Percentiles rank a stretch among this genome's conserved stretches.
Conservation (phyloP, 2,329 filamentous ascomycete genomes). For the Sclerotinia subarctica region DNA sequence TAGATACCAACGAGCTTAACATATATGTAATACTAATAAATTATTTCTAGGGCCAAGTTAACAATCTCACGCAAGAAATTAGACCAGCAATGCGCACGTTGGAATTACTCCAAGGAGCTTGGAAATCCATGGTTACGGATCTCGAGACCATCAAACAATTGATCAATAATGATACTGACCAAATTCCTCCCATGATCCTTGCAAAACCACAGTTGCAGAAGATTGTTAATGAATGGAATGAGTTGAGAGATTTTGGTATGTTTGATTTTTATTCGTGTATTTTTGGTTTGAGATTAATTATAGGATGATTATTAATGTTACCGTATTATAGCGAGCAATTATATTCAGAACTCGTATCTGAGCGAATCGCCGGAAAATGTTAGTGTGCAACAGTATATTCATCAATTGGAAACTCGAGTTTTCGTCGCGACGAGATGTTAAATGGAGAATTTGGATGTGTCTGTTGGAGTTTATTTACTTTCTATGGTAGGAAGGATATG, state of each 20-base stretch:
- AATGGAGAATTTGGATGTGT: neutral
- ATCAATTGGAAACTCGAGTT: neutral
- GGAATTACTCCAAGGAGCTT: neutral
- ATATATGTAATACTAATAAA: neutral
- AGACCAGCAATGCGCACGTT: constrained; percentile 6
- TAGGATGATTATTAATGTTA: neutral
- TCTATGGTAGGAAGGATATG: neutral
- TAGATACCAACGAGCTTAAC: fast-evolving
- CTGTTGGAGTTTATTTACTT: too few species aligned
- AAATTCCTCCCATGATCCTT: neutral
- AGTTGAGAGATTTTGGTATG: constrained; percentile 7
- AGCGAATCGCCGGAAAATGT: constrained; percentile 4
- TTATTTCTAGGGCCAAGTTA: neutral
- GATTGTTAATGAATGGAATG: constrained; percentile 8
- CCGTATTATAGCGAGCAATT: neutral
- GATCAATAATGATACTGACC: constrained; percentile 1
- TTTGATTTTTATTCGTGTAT: too few species aligned
- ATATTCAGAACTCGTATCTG: constrained; percentile 6
- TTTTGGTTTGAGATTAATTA: too few species aligned
- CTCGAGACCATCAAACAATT: neutral
- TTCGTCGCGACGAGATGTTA: neutral
- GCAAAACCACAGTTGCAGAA: constrained; percentile 1
- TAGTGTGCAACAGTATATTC: constrained; percentile 3
- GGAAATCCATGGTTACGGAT: constrained; percentile 5
- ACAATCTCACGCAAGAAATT: neutral